These are phyloP conservation scores for Discostella pseudostelligera DNA, from an alignment of 108 stramenopile species.

Conservation along the genomic window DNA sequence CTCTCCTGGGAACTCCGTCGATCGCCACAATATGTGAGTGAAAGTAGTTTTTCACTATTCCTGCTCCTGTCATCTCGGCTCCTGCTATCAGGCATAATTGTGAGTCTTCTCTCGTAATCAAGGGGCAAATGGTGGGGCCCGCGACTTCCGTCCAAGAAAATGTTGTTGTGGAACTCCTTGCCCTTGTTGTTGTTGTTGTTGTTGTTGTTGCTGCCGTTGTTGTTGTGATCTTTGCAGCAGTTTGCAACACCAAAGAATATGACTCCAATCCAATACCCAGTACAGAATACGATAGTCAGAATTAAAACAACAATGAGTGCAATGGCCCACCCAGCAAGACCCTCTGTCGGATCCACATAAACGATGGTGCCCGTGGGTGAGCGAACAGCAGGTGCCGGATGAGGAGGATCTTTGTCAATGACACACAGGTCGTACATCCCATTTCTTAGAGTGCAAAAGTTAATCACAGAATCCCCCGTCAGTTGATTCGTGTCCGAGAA, in stretches of 20 bases:
- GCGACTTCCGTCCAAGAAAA: conserved; percentile 24
- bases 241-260: conserved; percentile 7
- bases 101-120: background rate
- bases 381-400: background rate
- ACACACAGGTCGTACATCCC: background rate
- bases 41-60: conserved; percentile 1
- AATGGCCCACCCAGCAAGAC: conserved; percentile 37
- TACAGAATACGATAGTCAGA: conserved; percentile 14
- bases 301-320: conserved; percentile 33
- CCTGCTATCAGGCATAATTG: background rate
- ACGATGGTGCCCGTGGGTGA: background rate
- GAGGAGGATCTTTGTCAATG: background rate
- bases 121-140: no score
- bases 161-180: conserved; percentile 9
- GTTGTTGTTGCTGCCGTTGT: no score
- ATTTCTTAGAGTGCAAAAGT: background rate
- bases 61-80: background rate
- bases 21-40: background rate
- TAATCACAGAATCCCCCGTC: background rate
- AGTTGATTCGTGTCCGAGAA: background rate
- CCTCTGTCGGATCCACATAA: background rate
- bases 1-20: no score
- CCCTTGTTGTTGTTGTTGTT: conserved; percentile 9
- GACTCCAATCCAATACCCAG: conserved; percentile 28
- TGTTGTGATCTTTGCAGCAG: background rate